These are phyloP conservation scores for Erucastrum elatum DNA, from an alignment of 345 rosid genomes.

Conservation along the genomic window DNA sequence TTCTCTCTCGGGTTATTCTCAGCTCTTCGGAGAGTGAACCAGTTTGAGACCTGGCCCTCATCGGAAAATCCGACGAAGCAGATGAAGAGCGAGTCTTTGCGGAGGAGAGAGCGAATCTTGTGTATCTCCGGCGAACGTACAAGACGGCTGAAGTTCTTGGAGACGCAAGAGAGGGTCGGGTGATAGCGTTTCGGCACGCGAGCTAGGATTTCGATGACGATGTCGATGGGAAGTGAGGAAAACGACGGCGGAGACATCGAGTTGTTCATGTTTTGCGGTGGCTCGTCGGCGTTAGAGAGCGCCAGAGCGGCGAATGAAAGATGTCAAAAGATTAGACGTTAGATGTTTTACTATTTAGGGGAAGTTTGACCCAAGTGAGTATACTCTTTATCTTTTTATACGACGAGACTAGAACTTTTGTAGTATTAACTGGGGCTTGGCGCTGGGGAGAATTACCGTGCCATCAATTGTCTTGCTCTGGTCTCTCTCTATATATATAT, in stretches of 20 bases:
- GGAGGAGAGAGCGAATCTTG: neutral
- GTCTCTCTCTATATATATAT: neutral
- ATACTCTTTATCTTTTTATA: too few relatives aligned
- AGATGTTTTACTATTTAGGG: too few relatives aligned
- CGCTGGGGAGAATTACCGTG: constrained; percentile 47
- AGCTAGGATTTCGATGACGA: neutral
- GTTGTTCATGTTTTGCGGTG: neutral
- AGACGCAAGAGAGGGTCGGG: neutral
- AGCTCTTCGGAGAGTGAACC: constrained; percentile 4
- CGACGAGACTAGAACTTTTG: too few relatives aligned
- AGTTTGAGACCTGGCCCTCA: neutral
- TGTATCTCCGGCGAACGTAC: constrained; percentile 1
- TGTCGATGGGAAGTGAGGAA: neutral
- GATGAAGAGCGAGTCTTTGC: constrained; percentile 1
- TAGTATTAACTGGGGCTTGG: too few relatives aligned
- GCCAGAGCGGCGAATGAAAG: too few relatives aligned
- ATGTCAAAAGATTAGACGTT: too few relatives aligned
- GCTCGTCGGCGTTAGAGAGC: neutral
- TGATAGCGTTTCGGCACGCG: neutral
- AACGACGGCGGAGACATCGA: neutral
- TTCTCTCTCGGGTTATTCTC: neutral
- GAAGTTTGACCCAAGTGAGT: too few relatives aligned
- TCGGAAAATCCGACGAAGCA: neutral
- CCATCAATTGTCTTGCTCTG: constrained; percentile 64
- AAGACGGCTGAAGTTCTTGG: neutral